Evolutionary conservation across 805 yeast species (phyloP).

Genomic region (Hanseniaspora pseudoguilliermondii): DNA sequence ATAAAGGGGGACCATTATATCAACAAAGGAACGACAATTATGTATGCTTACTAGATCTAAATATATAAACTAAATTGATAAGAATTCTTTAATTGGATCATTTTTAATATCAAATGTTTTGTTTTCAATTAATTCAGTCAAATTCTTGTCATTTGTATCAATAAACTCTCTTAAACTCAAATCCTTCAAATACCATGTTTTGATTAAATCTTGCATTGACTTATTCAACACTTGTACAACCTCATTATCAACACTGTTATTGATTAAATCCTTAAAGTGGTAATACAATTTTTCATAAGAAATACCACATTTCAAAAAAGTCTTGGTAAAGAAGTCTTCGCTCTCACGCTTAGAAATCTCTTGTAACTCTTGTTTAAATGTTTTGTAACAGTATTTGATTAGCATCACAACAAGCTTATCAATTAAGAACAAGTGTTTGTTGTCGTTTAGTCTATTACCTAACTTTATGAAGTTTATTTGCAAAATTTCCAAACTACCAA

Average conservation of each 20-base stretch:
- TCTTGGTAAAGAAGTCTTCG: constrained; percentile 44
- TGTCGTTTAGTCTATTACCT: constrained; percentile 52
- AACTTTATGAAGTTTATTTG: constrained; percentile 32
- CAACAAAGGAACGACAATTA: background rate
- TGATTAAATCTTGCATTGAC: constrained; percentile 54
- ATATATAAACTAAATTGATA: constrained; percentile 20
- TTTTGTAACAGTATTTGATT: constrained; percentile 32
- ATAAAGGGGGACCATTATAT: no score
- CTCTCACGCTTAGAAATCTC: constrained; percentile 27
- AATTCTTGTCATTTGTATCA: constrained; percentile 20
- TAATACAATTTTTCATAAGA: constrained; percentile 54
- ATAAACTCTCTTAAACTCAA: constrained; percentile 49
- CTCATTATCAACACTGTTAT: constrained; percentile 37
- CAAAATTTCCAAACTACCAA: constrained; percentile 23
- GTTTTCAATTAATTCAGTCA: constrained; percentile 34
- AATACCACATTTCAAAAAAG: constrained; percentile 53
- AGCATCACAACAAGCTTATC: constrained; percentile 51
- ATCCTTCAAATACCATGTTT: constrained; percentile 55
- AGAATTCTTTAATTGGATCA: constrained; percentile 47
- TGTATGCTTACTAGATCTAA: background rate
- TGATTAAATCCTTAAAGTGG: constrained; percentile 48
- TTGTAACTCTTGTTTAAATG: constrained; percentile 21
- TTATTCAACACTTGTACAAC: constrained; percentile 36
- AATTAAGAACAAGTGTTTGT: constrained; percentile 72
- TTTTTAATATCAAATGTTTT: constrained; percentile 35